phyloP scores from a whole-genome alignment of 2,329 filamentous ascomycete species.

The Alternaria angustiovoidea region DNA sequence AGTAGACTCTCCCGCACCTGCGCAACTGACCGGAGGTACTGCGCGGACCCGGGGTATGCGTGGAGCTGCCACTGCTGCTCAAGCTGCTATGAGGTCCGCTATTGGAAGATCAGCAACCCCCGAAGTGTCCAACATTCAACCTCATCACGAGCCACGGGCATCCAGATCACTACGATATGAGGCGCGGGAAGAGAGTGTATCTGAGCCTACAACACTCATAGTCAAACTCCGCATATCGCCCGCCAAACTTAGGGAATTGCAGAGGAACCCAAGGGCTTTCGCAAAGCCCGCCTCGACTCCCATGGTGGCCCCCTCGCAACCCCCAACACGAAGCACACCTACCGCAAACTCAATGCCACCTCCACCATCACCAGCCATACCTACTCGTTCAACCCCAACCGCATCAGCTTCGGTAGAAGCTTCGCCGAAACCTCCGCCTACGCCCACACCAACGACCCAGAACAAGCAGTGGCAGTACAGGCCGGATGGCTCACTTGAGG shows the following conservation, averaged over 20 bases:
- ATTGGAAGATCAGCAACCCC: constrained; percentile 86
- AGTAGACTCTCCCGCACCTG: constrained; percentile 80
- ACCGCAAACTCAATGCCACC: constrained; percentile 65
- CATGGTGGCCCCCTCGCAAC: constrained; percentile 56
- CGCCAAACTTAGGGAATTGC: constrained; percentile 73
- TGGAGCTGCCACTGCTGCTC: constrained; percentile 84
- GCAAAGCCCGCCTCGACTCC: constrained; percentile 54
- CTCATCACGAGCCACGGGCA: constrained; percentile 75
- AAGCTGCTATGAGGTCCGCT: constrained; percentile 82
- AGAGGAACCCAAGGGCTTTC: constrained; percentile 63
- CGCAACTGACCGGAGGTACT: constrained; percentile 75
- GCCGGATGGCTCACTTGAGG: constrained; percentile 69
- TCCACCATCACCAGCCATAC: constrained; percentile 57
- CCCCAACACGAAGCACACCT: constrained; percentile 60
- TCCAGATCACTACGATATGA: constrained; percentile 68
- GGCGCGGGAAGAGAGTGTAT: constrained; percentile 77
- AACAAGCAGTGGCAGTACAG: constrained; percentile 49
- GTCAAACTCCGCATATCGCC: constrained; percentile 78
- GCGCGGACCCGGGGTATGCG: constrained; percentile 88
- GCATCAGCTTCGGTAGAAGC: constrained; percentile 34
- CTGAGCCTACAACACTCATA: constrained; percentile 70
- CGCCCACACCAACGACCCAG: constrained; percentile 47
- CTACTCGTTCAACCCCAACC: constrained; percentile 43
- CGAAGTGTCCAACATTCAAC: constrained; percentile 67
- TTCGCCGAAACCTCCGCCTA: constrained; percentile 44